Conservation (phyloP, 148 eudicot genomes). For the Tetragonia tetragonoides region DNA sequence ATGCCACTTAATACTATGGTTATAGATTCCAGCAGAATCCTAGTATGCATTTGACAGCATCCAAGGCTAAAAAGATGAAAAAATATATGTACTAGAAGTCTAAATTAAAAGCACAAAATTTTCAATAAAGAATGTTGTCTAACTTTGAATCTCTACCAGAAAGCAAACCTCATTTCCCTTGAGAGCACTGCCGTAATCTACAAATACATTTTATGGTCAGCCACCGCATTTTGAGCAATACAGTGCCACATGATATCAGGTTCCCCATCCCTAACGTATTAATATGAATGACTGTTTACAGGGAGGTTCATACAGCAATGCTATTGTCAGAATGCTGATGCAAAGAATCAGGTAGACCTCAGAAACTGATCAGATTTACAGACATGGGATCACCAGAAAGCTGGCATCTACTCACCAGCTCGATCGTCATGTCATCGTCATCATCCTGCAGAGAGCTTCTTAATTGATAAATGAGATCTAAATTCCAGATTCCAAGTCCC, state of each 20-base stretch:
- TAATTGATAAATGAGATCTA: slow-evolving; percentile 67
- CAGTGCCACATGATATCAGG: neutral
- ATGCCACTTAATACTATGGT: too few relatives aligned
- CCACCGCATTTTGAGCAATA: neutral
- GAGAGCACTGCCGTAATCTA: neutral
- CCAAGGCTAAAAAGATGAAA: neutral
- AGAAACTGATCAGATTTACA: too few relatives aligned
- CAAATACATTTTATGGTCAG: neutral
- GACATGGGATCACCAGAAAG: neutral
- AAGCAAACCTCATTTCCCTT: neutral
- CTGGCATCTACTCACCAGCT: slow-evolving; percentile 45
- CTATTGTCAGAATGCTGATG: neutral
- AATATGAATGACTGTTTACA: neutral
- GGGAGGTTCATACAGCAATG: too few relatives aligned
- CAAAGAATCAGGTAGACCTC: slow-evolving; percentile 7
- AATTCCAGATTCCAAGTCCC: slow-evolving; percentile 99
- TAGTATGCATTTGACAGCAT: too few relatives aligned
- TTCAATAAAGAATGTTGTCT: neutral
- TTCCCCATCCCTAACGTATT: neutral
- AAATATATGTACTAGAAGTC: neutral
- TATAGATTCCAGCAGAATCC: too few relatives aligned
- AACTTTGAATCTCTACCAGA: too few relatives aligned
- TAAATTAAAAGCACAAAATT: neutral
- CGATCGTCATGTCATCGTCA: slow-evolving; percentile 49
- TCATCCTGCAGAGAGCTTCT: slow-evolving; percentile 74